Conservation (phyloP, 257 asterid species). For the Thymus mandschuricus region DNA sequence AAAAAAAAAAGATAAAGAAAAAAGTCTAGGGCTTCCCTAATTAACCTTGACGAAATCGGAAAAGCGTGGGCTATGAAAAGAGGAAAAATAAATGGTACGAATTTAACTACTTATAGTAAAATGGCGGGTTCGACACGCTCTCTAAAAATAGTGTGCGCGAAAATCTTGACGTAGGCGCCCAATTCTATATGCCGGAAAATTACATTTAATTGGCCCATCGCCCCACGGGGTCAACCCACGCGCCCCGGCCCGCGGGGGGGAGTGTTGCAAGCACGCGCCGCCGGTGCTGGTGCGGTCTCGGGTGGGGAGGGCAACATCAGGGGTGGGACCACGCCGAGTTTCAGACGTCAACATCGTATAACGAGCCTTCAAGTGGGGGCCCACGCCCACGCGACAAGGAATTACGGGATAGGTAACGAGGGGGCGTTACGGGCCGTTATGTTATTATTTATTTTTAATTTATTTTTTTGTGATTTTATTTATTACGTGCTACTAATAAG, state of each 20-base stretch:
- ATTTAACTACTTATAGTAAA: conserved; percentile 3
- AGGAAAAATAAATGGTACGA: neutral
- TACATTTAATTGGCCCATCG: conserved; percentile 41
- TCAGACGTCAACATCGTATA: conserved; percentile 39
- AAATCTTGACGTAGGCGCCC: conserved; percentile 28
- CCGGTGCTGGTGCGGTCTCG: no score
- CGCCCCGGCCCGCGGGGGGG: neutral
- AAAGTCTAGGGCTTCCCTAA: neutral
- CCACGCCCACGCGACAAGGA: conserved; percentile 33
- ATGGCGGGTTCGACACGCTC: conserved; percentile 25
- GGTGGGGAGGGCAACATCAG: neutral
- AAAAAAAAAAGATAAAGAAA: neutral
- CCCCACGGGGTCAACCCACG: conserved; percentile 40
- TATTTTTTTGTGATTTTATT: no score
- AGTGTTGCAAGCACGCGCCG: conserved; percentile 11
- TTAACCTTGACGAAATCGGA: neutral
- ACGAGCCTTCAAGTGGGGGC: conserved; percentile 36
- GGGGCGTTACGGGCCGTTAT: conserved; percentile 31
- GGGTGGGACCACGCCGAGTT: conserved; percentile 29
- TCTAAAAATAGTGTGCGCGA: conserved; percentile 35
- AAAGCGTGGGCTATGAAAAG: neutral
- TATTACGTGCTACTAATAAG: no score
- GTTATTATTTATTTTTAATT: conserved; percentile 14
- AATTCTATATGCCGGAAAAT: conserved; percentile 42
- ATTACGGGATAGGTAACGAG: conserved; percentile 36